Evolutionary conservation across 768 basidiomycete genomes (phyloP).

Genomic region (Pleurotus citrinopileatus): DNA sequence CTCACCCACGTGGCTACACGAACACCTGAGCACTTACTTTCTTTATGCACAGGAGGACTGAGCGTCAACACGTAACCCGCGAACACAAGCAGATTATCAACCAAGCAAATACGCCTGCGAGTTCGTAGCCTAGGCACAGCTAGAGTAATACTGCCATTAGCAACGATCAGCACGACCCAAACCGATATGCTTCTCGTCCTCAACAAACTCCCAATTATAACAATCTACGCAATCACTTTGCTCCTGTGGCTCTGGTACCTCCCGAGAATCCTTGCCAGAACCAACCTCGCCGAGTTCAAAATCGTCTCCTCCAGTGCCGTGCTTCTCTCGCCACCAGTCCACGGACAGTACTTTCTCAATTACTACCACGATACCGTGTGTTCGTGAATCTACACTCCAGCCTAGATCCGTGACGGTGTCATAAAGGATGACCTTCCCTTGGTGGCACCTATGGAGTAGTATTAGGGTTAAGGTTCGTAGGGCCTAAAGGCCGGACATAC

Average conservation of each 20-base stretch:
- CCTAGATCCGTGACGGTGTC: constrained; percentile 81
- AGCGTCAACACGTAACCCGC: too few species aligned
- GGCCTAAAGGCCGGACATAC: constrained; percentile 22
- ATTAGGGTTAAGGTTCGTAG: not conserved
- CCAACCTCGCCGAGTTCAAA: constrained; percentile 17
- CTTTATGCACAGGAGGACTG: too few species aligned
- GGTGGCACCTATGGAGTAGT: constrained; percentile 66
- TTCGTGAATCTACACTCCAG: constrained; percentile 76
- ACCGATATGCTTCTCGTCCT: constrained; percentile 3
- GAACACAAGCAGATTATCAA: too few species aligned
- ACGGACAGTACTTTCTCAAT: constrained; percentile 49
- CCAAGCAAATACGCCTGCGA: too few species aligned
- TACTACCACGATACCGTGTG: constrained; percentile 67
- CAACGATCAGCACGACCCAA: too few species aligned
- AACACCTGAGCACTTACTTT: too few species aligned
- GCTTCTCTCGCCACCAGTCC: constrained; percentile 33
- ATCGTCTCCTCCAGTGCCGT: constrained; percentile 8
- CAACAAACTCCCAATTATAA: constrained; percentile 65
- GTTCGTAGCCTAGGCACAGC: too few species aligned
- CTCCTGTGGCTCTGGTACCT: constrained; percentile 46
- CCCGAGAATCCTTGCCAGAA: constrained; percentile 8
- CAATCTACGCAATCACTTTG: constrained; percentile 76
- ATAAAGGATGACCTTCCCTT: constrained; percentile 78
- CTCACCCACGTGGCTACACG: too few species aligned
- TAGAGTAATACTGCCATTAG: too few species aligned